phyloP scores from a whole-genome alignment of 2,329 filamentous ascomycete species.

The Aspergillus sp. region DNA sequence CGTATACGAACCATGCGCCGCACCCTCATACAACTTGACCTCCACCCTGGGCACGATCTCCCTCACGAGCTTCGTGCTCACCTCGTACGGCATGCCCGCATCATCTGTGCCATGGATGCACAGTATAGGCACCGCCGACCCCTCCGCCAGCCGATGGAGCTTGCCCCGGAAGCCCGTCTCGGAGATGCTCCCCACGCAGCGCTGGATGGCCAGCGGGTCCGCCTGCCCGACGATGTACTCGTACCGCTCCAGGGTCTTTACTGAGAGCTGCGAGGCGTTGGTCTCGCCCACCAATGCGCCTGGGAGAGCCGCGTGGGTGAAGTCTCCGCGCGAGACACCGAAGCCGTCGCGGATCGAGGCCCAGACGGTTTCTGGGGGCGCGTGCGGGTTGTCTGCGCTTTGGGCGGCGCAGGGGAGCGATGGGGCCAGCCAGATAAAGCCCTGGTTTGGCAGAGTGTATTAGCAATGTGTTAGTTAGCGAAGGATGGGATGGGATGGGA shows the following conservation, averaged over 20 bases:
- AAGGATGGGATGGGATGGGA: background rate
- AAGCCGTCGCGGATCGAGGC: conserved; percentile 1
- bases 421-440: background rate
- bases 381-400: background rate
- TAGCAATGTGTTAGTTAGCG: background rate
- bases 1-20: conserved; percentile 15
- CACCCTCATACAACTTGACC: conserved; percentile 20
- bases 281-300: conserved; percentile 1
- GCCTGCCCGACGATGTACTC: conserved; percentile 15
- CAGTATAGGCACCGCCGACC: conserved; percentile 3
- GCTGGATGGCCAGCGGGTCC: conserved; percentile 19
- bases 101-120: conserved; percentile 21
- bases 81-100: conserved; percentile 16
- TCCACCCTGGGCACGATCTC: conserved; percentile 12
- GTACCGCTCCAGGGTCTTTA: conserved; percentile 10
- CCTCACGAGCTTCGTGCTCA: conserved; percentile 13
- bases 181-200: conserved; percentile 19
- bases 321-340: background rate
- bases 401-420: background rate
- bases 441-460: background rate
- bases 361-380: conserved; percentile 2
- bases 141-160: background rate
- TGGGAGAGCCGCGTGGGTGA: conserved; percentile 2
- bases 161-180: conserved; percentile 16
- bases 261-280: background rate